A percentile compares a stretch with the other conserved stretches of the same genome.
phyloP scores from a whole-genome alignment of 345 rosid species.

The Laguncularia racemosa region DNA sequence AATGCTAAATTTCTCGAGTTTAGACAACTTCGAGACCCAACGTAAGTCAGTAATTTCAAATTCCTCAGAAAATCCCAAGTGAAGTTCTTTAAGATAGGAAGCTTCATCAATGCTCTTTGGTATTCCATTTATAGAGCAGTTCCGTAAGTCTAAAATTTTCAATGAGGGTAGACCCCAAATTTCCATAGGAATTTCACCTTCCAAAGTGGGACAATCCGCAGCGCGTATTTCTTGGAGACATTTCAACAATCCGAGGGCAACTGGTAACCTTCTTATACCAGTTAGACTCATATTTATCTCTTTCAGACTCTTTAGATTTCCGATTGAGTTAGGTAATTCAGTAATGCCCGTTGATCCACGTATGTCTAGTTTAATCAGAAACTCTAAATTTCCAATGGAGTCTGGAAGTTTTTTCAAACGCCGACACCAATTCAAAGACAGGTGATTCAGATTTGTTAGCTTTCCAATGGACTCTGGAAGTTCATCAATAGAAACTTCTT shows the following conservation, averaged over 20 bases:
- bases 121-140: neutral
- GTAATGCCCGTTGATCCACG: too few species aligned
- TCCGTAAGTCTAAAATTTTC: neutral
- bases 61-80: neutral
- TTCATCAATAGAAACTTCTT: neutral
- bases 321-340: too few species aligned
- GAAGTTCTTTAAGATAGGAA: neutral
- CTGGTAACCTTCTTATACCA: too few species aligned
- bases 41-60: neutral
- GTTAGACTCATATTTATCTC: too few species aligned
- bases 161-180: neutral
- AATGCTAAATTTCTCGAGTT: neutral
- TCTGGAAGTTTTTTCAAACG: neutral
- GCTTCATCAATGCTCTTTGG: neutral
- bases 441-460: neutral
- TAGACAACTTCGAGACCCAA: neutral
- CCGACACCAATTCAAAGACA: neutral
- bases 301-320: too few species aligned
- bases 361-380: neutral
- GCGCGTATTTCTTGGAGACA: conserved; percentile 1
- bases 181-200: neutral
- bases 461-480: neutral
- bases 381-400: conserved; percentile 3
- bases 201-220: neutral
- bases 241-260: conserved; percentile 1